Base-by-base conservation (phyloP, 148 eudicot species). In the Talinum fruticosum region DNA sequence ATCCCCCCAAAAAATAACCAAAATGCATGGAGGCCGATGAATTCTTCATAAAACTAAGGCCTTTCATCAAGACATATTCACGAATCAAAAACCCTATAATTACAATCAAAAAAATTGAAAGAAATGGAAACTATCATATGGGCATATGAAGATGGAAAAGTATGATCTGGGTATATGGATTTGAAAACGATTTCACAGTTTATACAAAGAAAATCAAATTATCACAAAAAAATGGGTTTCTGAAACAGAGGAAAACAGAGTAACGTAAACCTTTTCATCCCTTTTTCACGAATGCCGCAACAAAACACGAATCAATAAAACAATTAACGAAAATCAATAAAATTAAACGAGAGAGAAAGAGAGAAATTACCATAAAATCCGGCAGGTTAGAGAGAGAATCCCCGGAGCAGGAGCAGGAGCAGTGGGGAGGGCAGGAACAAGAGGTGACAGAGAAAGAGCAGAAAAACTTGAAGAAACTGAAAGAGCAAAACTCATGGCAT, bases 401-500 rank as follows among this genome's bases (percentile, higher is more conserved):
- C 49, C 26, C n/a, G 59, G 26, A 12, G 57, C 24, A 28, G n/a
- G 49, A 28, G 21, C 64, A 59, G 29, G 28, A 49, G 2, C 21
- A 41, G 10, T 41, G 53, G 10, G 23, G 36, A 33, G n/a, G n/a
- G 38, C 38, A 36, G 38, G 4, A 6, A 41, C 4, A 6, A 12
- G 45, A 0, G 7, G 13, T 12, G 6, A 8, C 24, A 59, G 49
- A n/a, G 49, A 49, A 16, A 61, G 14, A 32, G 75, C 41, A 61
- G 28, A 54, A 51, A 16, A 79, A 66, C 24, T 73, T 66, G 72
- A 38, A 49, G 77, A 66, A 38, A 49, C 49, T 32, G 45, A 74
- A 61, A 34, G 77, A 47, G 66, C 35, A 79, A 64, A 79, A 73
- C 53, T 73, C 82, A 73, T 49, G 35, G 57, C 72, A 79, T 44